Conservation (phyloP, 1,284 basidiomycete genomes). For the Pyrrhoderma lamaoense region DNA sequence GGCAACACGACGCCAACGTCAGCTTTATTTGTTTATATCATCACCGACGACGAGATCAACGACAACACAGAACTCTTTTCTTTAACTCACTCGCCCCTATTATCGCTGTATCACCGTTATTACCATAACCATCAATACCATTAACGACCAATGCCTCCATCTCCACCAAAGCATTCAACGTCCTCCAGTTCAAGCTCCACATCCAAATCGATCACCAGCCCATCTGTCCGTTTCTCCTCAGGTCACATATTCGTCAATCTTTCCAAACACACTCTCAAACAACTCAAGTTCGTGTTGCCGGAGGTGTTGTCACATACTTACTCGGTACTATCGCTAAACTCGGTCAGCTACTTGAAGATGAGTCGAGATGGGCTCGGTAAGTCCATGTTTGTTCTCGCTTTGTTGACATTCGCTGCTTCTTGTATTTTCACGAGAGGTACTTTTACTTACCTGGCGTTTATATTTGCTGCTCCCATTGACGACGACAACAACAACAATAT, state of each 20-base stretch:
- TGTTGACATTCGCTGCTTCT: slow-evolving; percentile 32
- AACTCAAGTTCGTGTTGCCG: slow-evolving; percentile 71
- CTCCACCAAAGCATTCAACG: too few species aligned
- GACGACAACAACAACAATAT: too few species aligned
- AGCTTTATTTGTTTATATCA: too few species aligned
- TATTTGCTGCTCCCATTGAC: too few species aligned
- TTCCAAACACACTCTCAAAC: slow-evolving; percentile 47
- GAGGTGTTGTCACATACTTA: slow-evolving; percentile 52
- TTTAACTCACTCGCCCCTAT: too few species aligned
- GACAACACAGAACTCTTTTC: too few species aligned
- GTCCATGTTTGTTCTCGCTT: slow-evolving; percentile 17
- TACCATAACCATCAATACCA: too few species aligned
- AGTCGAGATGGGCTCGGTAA: slow-evolving; percentile 35
- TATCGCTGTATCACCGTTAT: too few species aligned
- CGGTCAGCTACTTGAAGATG: slow-evolving; percentile 33
- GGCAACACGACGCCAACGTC: too few species aligned
- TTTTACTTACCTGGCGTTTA: neutral
- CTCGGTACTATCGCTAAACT: slow-evolving; percentile 48
- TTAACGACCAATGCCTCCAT: too few species aligned
- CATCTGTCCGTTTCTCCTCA: neutral
- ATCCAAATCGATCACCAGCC: slow-evolving; percentile 3
- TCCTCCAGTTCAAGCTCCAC: slow-evolving; percentile 3
- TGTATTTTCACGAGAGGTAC: neutral
- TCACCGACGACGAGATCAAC: too few species aligned
- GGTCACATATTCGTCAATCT: slow-evolving; percentile 5